A percentile compares a stretch with the other conserved stretches of the same genome.
Evolutionary conservation across 1,284 basidiomycete species (phyloP).

Genomic region (Ganoderma meredithae): DNA sequence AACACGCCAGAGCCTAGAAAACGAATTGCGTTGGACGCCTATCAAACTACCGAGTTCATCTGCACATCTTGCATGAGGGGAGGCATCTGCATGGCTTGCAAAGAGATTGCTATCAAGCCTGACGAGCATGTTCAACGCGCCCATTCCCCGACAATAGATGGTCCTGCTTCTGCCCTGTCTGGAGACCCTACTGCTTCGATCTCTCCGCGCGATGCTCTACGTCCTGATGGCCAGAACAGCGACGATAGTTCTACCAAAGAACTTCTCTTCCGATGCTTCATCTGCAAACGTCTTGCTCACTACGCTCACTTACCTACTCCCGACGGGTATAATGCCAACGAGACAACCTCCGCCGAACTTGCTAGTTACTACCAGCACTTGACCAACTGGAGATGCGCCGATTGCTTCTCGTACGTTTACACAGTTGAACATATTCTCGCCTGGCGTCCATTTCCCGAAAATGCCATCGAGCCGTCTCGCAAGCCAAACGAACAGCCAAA

Average conservation of each 20-base stretch:
- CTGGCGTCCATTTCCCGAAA: conserved; percentile 83
- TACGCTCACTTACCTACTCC: conserved; percentile 76
- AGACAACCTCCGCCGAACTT: conserved; percentile 50
- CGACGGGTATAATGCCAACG: conserved; percentile 45
- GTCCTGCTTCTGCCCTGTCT: conserved; percentile 19
- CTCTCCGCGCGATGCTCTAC: not conserved
- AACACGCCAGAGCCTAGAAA: conserved; percentile 42
- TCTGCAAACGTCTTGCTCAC: conserved; percentile 83
- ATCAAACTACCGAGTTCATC: conserved; percentile 79
- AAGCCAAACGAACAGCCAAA: conserved; percentile 53
- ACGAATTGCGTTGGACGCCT: conserved; percentile 53
- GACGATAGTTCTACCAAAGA: conserved; percentile 40
- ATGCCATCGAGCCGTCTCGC: conserved; percentile 59
- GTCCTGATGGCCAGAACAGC: conserved; percentile 23
- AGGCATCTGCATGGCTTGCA: conserved; percentile 81
- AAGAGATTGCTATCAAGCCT: conserved; percentile 59
- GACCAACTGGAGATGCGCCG: conserved; percentile 78
- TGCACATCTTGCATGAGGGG: conserved; percentile 81
- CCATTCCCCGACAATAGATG: conserved; percentile 6
- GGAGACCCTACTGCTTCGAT: conserved; percentile 15
- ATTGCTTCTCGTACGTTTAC: conserved; percentile 80
- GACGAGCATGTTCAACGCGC: conserved; percentile 40
- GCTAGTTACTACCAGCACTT: conserved; percentile 70
- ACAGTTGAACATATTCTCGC: conserved; percentile 88
- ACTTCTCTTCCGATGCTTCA: conserved; percentile 81